phyloP scores from a whole-genome alignment of 805 yeast species.

The Suhomyces vadensis region DNA sequence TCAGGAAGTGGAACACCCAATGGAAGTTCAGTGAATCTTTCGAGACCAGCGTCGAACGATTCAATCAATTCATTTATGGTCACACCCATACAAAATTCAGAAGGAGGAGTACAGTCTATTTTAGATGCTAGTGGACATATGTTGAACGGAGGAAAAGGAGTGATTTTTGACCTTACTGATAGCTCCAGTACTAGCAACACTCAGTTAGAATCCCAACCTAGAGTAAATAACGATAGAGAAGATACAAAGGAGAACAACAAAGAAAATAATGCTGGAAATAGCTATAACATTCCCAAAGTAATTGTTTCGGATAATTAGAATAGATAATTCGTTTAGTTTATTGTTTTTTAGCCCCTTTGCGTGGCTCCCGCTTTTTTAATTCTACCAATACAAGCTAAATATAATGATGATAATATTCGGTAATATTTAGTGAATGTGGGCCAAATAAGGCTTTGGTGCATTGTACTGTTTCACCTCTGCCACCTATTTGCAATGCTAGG shows the following conservation, averaged over 20 bases:
- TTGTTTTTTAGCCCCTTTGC: background rate
- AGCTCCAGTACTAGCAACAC: background rate
- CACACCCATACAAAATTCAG: background rate
- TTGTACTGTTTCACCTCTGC: no score
- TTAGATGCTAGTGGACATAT: conserved; percentile 9
- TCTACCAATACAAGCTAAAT: background rate
- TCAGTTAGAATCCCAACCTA: background rate
- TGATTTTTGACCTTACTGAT: background rate
- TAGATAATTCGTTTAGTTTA: background rate
- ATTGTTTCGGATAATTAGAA: conserved; percentile 8
- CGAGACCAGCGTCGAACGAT: conserved; percentile 10
- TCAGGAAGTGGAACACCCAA: background rate
- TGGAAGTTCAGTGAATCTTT: background rate
- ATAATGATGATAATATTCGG: no score
- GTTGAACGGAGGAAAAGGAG: conserved; percentile 4
- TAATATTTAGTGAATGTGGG: no score
- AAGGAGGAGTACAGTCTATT: conserved; percentile 8
- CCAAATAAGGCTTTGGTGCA: no score
- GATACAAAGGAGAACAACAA: background rate
- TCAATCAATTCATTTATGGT: conserved; percentile 12
- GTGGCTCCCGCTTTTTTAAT: no score
- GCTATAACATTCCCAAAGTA: conserved; percentile 10
- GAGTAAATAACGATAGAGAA: background rate
- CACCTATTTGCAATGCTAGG: no score
- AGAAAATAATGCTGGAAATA: background rate